Evolutionary conservation across 2,329 filamentous ascomycete genomes (phyloP).

Genomic region (Coniochaeta sp.): DNA sequence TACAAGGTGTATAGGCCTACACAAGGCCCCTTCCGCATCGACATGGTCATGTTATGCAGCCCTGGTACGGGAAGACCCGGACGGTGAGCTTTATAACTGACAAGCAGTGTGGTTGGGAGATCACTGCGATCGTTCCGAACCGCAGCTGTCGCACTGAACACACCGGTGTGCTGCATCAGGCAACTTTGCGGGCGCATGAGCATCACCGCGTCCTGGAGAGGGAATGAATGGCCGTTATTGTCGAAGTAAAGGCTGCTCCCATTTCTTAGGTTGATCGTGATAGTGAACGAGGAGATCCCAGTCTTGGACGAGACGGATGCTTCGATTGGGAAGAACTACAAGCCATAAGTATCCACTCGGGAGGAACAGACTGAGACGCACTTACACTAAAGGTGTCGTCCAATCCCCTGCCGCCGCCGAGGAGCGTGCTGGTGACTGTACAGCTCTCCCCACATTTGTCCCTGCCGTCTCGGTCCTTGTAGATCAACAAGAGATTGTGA

Average conservation of each 20-base stretch:
- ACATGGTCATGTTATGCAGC: slow-evolving; percentile 6
- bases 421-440: slow-evolving; percentile 32
- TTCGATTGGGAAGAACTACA: slow-evolving; percentile 31
- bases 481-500: slow-evolving; percentile 40
- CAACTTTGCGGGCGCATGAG: slow-evolving; percentile 53
- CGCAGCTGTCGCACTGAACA: slow-evolving; percentile 32
- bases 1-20: slow-evolving; percentile 6
- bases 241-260: slow-evolving; percentile 38
- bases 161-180: slow-evolving; percentile 32
- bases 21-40: slow-evolving; percentile 4
- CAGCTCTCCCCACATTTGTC: slow-evolving; percentile 34
- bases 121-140: slow-evolving; percentile 38
- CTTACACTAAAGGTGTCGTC: slow-evolving; percentile 46
- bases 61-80: slow-evolving; percentile 5
- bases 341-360: background rate
- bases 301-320: slow-evolving; percentile 28
- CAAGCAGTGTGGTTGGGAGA: slow-evolving; percentile 2
- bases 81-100: slow-evolving; percentile 5
- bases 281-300: slow-evolving; percentile 54
- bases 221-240: slow-evolving; percentile 50
- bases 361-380: background rate
- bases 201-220: slow-evolving; percentile 45
- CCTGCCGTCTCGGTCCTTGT: slow-evolving; percentile 46
- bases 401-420: slow-evolving; percentile 45
- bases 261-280: slow-evolving; percentile 39